Base-by-base conservation (phyloP, 495 filamentous ascomycete species). In the Annulohypoxylon moriforme region DNA sequence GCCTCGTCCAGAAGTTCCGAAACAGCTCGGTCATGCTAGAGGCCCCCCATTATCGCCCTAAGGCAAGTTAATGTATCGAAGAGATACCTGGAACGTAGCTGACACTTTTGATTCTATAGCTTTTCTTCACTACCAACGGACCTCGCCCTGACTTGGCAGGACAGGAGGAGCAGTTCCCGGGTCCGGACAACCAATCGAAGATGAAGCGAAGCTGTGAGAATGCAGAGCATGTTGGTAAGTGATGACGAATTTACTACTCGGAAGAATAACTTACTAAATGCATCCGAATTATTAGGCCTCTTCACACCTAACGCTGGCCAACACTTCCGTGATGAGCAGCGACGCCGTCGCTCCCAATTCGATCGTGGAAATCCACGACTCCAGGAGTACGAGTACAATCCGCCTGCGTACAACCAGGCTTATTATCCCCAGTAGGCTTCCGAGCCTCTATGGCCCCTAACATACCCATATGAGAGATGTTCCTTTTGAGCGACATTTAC, bases 21-120 rank as follows among this genome's bases (percentile, higher is more conserved):
- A 99, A 99, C 80, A 97, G 93, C 59, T 93, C 92, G 4, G 94
- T 99, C 13, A 98, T 98, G 92, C 82, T 94, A 10, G 93, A 98
- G 79, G 85, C 89, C 44, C 83, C 88, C 4, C 89, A 89, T 20
- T 95, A 92, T 75, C 91, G 94, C 9, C 95, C 95, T 2, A 96
- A 96, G 85, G 93, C 94, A 79, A 71, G 75, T 68, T 42, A 9
- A 31, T 38, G 20, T 14, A 14, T 33, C 5, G 7, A 55, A n/a
- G 3, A 22, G 18, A 24, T 49, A 10, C 31, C n/a, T 60, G 16
- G 71, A 68, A 73, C 36, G 76, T 53, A 24, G 20, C 20, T 73
- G 16, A 68, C 55, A 55, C 22, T 40, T 58, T 4, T 24, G 16
- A 34, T 16, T 31, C 40, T n/a, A 10, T 57, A 89, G 87, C 76